Percentiles rank a stretch among this genome's conserved stretches.
Evolutionary conservation across 768 basidiomycete genomes (phyloP).

Genomic region (Harrya chromipes): DNA sequence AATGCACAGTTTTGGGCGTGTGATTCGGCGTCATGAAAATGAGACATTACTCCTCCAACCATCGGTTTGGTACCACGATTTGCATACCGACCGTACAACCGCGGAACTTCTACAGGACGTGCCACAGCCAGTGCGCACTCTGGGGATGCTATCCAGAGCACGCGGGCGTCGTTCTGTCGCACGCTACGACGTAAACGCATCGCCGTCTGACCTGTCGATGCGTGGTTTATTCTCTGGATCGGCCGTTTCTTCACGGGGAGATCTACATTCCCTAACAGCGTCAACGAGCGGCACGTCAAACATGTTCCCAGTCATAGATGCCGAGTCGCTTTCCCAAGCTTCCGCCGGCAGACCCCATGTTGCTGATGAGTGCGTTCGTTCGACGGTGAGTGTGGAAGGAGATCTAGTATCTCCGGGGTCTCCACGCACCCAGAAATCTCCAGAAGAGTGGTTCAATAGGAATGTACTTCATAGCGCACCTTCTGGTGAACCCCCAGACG

Average conservation of each 20-base stretch:
- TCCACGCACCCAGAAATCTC: background rate
- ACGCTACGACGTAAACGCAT: background rate
- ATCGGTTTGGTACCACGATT: conserved; percentile 37
- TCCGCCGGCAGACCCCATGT: background rate
- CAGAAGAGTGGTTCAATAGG: conserved; percentile 8
- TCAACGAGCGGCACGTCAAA: conserved; percentile 17
- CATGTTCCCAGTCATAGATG: conserved; percentile 8
- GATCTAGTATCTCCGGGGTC: background rate
- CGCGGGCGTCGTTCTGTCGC: conserved; percentile 1
- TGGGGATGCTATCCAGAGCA: conserved; percentile 1
- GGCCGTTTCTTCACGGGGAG: conserved; percentile 2
- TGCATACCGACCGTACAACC: conserved; percentile 25
- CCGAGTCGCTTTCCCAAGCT: conserved; percentile 6
- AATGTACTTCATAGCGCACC: background rate
- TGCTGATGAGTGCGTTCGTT: background rate
- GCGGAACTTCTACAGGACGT: conserved; percentile 5
- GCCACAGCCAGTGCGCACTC: background rate
- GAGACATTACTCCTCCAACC: conserved; percentile 53
- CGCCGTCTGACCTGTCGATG: conserved; percentile 2
- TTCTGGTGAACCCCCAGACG: conserved; percentile 3
- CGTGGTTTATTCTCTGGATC: conserved; percentile 11
- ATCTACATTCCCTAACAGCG: conserved; percentile 9
- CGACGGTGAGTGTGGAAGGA: conserved; percentile 5
- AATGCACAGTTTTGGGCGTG: conserved; percentile 58
- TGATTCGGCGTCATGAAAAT: conserved; percentile 57